Conservation (phyloP, 208 protist genomes). For the Wallacemonas sp. region DNA sequence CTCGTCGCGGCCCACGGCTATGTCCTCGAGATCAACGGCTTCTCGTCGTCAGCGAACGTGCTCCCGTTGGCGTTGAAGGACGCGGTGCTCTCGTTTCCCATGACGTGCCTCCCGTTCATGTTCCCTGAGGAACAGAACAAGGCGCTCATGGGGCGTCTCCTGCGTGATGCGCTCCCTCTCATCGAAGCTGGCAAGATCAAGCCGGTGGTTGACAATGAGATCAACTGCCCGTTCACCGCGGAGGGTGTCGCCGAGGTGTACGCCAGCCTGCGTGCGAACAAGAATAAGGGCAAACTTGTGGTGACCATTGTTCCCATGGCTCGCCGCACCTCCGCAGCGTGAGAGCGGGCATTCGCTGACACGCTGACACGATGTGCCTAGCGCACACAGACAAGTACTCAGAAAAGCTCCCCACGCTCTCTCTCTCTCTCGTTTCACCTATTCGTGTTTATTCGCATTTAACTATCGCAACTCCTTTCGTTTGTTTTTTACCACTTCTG, state of each 20-base stretch:
- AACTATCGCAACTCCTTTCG: not conserved
- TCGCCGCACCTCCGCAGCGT: not conserved
- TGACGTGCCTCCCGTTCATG: slow-evolving; percentile 21
- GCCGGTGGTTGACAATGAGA: slow-evolving; percentile 7
- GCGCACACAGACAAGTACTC: no score
- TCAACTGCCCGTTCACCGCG: slow-evolving; percentile 9
- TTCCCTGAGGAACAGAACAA: not conserved
- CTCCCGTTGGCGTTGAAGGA: slow-evolving; percentile 20
- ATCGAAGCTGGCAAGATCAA: slow-evolving; percentile 16
- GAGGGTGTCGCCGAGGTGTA: slow-evolving; percentile 13
- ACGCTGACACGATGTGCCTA: no score
- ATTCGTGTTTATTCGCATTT: no score
- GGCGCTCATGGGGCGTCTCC: slow-evolving; percentile 10
- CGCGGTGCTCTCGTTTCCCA: slow-evolving; percentile 4
- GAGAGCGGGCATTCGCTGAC: no score
- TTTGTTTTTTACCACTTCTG: not conserved
- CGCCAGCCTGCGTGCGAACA: not conserved
- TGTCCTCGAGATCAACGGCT: slow-evolving; percentile 9
- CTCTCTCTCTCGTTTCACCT: no score
- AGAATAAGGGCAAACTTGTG: slow-evolving; percentile 23
- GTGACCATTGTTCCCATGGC: slow-evolving; percentile 2
- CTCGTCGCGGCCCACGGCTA: slow-evolving; percentile 18
- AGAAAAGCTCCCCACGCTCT: no score
- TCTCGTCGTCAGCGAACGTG: not conserved
- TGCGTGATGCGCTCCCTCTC: slow-evolving; percentile 9